Evolutionary conservation across 2,329 filamentous ascomycete genomes (phyloP), one percentile per base, ranked within the genome.

Genomic region (Pleomassaria siparia): DNA sequence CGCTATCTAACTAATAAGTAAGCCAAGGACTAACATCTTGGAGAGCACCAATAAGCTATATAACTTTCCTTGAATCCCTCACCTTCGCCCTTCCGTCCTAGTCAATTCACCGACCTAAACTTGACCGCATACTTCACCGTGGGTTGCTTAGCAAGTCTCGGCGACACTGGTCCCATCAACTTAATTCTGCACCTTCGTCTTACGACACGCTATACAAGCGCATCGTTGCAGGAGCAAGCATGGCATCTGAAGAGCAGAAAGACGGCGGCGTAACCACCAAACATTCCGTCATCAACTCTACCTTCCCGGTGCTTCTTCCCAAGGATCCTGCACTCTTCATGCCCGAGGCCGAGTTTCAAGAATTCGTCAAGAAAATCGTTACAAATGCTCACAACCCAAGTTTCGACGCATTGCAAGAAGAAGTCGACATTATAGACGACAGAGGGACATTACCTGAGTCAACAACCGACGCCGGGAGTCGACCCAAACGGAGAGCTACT

Each of bases 231-330:
- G 4, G 5, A 11, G 18, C 28, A 29, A 30, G 12, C 8, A 29
- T 22, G 26, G 40, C 25, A 2, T 28, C 40, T 5, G 25, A 24
- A 24, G 15, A 40, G 18, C 8, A 26, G 10, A 28, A 40, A 15
- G 18, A 16, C 6, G 40, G 36, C 15, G 21, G 25, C 11, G 22
- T n/a, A 16, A 15, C 29, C 29, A 6, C 40, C 21, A 6, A 44
- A 43, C 58, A 60, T 36, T 57, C 59, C 1, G 42, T 58, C 13
- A 45, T 64, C 10, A 45, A 58, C 35, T 61, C 59, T 0, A 56
- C 53, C 0, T 62, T 63, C 39, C 60, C 62, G 3, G 60, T 64
- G 3, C 35, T 56, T 18, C 51, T 64, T 1, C 62, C 62, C 2
- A 35, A 51, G 8, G 51, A 59, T 25, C 30, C 43, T 5, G 33